Evolutionary conservation across 805 yeast species (phyloP).

Genomic region (Candida ipomoeae): DNA sequence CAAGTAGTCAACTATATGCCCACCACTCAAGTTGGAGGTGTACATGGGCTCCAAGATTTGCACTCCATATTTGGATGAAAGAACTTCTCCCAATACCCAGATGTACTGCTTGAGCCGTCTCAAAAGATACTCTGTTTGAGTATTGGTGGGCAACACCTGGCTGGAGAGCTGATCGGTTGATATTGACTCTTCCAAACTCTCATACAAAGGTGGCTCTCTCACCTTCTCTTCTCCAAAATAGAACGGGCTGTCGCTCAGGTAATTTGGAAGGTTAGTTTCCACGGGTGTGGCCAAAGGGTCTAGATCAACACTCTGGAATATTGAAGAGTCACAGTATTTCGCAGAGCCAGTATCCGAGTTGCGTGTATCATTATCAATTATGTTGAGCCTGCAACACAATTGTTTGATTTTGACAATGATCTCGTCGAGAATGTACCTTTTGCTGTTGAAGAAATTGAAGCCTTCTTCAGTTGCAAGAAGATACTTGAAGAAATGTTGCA

Average conservation of each 20-base stretch:
- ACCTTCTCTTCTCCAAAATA: slow-evolving; percentile 2
- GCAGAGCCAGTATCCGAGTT: not conserved
- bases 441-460: slow-evolving; percentile 47
- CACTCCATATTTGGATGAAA: slow-evolving; percentile 68
- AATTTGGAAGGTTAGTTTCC: not conserved
- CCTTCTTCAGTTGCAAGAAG: slow-evolving; percentile 82
- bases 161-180: slow-evolving; percentile 13
- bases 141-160: not conserved
- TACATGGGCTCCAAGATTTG: slow-evolving; percentile 35
- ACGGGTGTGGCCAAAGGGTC: not conserved
- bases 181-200: not conserved
- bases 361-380: slow-evolving; percentile 6
- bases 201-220: not conserved
- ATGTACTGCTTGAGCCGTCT: slow-evolving; percentile 62
- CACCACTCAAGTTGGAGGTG: slow-evolving; percentile 18
- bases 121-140: slow-evolving; percentile 14
- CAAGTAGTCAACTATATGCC: slow-evolving; percentile 44
- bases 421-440: slow-evolving; percentile 36
- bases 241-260: slow-evolving; percentile 3
- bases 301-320: not conserved
- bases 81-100: slow-evolving; percentile 87
- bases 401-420: slow-evolving; percentile 21
- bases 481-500: slow-evolving; percentile 70
- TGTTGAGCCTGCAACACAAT: slow-evolving; percentile 9
- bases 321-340: not conserved